These are phyloP conservation scores for Echeveria elegans DNA, from an alignment of 164 flowering plant genomes.

Conservation along the genomic window DNA sequence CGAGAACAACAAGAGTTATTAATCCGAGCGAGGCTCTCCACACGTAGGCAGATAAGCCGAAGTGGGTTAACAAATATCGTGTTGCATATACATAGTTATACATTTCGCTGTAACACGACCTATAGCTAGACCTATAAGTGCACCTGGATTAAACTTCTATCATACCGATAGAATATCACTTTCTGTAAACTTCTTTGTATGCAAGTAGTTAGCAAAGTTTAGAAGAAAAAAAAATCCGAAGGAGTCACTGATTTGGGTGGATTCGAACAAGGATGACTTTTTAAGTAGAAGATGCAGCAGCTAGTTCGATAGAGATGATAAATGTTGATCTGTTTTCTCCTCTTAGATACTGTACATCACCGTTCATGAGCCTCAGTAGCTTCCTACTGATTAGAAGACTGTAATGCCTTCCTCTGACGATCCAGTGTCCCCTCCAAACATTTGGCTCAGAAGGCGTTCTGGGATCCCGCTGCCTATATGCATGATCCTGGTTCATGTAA, in stretches of 20 bases:
- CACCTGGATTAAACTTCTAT: too few species aligned
- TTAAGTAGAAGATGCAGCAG: background rate
- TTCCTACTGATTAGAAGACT: slow-evolving; percentile 70
- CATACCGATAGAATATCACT: too few species aligned
- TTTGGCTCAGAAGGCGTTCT: slow-evolving; percentile 63
- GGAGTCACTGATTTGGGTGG: background rate
- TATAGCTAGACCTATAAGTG: too few species aligned
- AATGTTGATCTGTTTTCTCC: slow-evolving; percentile 66
- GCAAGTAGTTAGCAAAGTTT: too few species aligned
- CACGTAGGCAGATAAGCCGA: too few species aligned
- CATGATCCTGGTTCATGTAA: slow-evolving; percentile 41
- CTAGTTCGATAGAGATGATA: slow-evolving; percentile 60
- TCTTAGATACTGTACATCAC: slow-evolving; percentile 73
- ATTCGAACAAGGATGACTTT: background rate
- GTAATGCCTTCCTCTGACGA: slow-evolving; percentile 67
- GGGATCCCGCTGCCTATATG: slow-evolving; percentile 71
- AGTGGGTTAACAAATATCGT: too few species aligned
- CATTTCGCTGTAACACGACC: too few species aligned
- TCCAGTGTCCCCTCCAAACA: slow-evolving; percentile 57
- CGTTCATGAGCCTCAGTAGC: slow-evolving; percentile 83
- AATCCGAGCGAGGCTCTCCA: too few species aligned
- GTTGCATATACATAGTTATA: too few species aligned
- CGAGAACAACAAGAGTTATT: too few species aligned
- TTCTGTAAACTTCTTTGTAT: too few species aligned
- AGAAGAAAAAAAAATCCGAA: too few species aligned